These are phyloP conservation scores for Apiotrichum montevideense DNA, from an alignment of 1,284 basidiomycete species.

Conservation along the genomic window DNA sequence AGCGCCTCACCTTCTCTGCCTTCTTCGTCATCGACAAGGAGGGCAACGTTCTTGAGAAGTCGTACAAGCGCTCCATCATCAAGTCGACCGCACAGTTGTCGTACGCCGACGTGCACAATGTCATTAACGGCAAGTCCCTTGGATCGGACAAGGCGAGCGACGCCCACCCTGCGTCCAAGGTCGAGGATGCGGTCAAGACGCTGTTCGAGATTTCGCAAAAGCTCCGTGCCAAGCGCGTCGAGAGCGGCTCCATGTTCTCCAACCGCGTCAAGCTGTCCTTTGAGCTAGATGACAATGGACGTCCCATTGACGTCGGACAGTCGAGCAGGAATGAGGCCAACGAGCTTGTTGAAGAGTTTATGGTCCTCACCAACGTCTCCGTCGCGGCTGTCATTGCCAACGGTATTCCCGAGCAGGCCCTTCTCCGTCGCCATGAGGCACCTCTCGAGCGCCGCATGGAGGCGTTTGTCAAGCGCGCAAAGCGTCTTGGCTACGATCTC, in stretches of 20 bases:
- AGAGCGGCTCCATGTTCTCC: conserved; percentile 71
- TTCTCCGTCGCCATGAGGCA: conserved; percentile 86
- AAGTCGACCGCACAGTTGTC: conserved; percentile 73
- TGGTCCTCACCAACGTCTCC: conserved; percentile 83
- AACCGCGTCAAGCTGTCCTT: conserved; percentile 71
- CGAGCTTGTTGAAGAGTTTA: conserved; percentile 87
- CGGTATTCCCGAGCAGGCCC: conserved; percentile 86
- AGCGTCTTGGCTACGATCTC: conserved; percentile 73
- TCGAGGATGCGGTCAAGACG: conserved; percentile 69
- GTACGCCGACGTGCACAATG: conserved; percentile 72
- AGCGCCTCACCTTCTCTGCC: conserved; percentile 82
- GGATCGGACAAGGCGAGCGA: conserved; percentile 53
- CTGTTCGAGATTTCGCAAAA: conserved; percentile 63
- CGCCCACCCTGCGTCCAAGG: conserved; percentile 55
- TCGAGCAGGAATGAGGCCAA: conserved; percentile 67
- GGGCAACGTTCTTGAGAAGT: conserved; percentile 73
- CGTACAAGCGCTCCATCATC: conserved; percentile 89
- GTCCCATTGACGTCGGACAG: conserved; percentile 71
- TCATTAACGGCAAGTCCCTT: conserved; percentile 68
- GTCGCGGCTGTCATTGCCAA: conserved; percentile 90
- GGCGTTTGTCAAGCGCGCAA: conserved; percentile 73
- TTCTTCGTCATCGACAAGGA: conserved; percentile 82
- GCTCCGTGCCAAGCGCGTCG: conserved; percentile 67
- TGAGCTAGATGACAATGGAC: conserved; percentile 71
- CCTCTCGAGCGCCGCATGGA: conserved; percentile 73